Evolutionary conservation across 2,329 filamentous ascomycete genomes (phyloP).

Genomic region (Chaetomium strumarium): DNA sequence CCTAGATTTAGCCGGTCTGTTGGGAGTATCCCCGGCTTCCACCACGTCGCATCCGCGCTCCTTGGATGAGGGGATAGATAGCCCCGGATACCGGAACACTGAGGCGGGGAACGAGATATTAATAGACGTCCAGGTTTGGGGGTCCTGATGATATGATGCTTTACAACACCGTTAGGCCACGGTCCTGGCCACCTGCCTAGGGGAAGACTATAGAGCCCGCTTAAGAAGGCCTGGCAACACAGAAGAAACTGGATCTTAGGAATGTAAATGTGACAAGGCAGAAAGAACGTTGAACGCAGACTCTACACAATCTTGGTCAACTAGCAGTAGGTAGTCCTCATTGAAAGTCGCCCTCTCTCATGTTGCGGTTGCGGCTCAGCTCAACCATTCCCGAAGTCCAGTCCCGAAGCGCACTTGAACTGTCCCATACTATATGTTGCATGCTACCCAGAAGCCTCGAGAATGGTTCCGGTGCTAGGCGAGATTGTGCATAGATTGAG

Average conservation of each 20-base stretch:
- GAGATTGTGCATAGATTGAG: conserved; percentile 10
- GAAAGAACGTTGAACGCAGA: too few relatives aligned
- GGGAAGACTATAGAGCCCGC: background rate
- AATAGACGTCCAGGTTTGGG: background rate
- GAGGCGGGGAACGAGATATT: background rate
- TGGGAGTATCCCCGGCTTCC: background rate
- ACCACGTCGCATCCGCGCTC: background rate
- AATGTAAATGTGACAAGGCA: background rate
- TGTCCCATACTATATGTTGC: background rate
- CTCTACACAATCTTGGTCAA: too few relatives aligned
- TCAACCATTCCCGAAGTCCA: too few relatives aligned
- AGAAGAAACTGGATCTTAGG: background rate
- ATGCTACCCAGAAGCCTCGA: background rate
- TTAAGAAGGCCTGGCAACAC: background rate
- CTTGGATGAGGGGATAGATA: background rate
- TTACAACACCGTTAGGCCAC: background rate
- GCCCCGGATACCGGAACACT: background rate
- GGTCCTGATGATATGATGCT: background rate
- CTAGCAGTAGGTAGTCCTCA: too few relatives aligned
- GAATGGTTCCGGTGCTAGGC: background rate
- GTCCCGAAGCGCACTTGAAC: background rate
- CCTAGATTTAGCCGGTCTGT: background rate
- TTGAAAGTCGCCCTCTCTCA: too few relatives aligned
- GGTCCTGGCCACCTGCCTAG: background rate
- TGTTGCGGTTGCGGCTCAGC: too few relatives aligned